These are phyloP conservation scores for Blastomyces percursus DNA, from an alignment of 2,329 filamentous ascomycete species.

Conservation along the genomic window DNA sequence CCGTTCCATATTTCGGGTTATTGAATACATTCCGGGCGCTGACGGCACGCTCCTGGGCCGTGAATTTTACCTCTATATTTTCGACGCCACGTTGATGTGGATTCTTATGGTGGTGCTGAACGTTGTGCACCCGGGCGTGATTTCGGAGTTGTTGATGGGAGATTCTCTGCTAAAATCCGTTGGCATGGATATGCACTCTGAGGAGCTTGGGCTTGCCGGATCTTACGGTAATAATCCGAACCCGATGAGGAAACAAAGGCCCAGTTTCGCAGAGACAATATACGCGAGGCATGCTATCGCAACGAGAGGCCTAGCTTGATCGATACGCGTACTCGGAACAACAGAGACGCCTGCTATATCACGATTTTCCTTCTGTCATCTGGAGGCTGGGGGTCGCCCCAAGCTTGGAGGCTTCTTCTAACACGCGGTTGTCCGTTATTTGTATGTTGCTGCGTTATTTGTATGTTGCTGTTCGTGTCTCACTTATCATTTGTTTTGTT, in stretches of 20 bases:
- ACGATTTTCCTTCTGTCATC: neutral
- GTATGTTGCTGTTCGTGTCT: neutral
- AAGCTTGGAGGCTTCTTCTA: neutral
- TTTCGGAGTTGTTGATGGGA: neutral
- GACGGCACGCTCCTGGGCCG: constrained; percentile 22
- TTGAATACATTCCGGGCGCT: constrained; percentile 25
- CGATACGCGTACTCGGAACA: neutral
- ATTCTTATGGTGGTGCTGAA: constrained; percentile 16
- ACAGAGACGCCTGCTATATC: neutral
- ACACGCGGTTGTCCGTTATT: neutral
- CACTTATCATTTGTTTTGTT: neutral
- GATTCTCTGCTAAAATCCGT: neutral
- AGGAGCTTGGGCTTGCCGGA: neutral
- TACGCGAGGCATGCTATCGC: constrained; percentile 13
- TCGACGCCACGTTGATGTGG: constrained; percentile 24
- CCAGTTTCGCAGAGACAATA: constrained; percentile 7
- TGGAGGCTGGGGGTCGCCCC: neutral
- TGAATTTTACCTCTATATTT: constrained; percentile 25
- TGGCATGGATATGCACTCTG: neutral
- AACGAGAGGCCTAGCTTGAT: constrained; percentile 7
- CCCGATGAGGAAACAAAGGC: neutral
- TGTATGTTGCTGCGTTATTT: neutral
- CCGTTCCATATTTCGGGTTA: constrained; percentile 25
- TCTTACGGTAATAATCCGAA: neutral
- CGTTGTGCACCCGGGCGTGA: constrained; percentile 10